Conservation (phyloP, 2,329 filamentous ascomycete genomes). For the Xenoacremonium recifei region DNA sequence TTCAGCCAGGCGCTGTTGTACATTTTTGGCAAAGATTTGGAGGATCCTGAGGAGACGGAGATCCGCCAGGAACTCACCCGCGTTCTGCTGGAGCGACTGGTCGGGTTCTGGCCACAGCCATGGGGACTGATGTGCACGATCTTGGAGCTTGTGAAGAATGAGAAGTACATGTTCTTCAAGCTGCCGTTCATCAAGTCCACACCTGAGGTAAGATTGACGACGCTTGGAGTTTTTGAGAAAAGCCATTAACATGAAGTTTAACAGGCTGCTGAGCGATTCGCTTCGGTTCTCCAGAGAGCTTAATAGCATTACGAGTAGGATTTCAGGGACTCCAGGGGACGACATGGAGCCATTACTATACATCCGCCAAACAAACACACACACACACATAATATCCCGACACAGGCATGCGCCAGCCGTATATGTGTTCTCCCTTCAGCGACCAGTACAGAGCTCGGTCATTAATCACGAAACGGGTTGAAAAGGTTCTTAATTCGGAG, state of each 20-base stretch:
- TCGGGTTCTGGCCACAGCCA: slow-evolving; percentile 88
- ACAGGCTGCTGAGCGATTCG: slow-evolving; percentile 37
- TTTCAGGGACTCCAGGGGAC: background rate
- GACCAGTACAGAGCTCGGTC: slow-evolving; percentile 22
- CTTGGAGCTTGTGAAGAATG: slow-evolving; percentile 87
- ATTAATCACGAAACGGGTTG: slow-evolving; percentile 13
- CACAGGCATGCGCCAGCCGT: slow-evolving; percentile 15
- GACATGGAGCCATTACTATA: too few relatives aligned
- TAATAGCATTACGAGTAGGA: slow-evolving; percentile 20
- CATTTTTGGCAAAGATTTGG: slow-evolving; percentile 75
- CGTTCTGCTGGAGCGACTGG: slow-evolving; percentile 81
- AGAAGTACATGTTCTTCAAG: slow-evolving; percentile 88
- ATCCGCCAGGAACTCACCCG: slow-evolving; percentile 90
- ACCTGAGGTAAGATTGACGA: slow-evolving; percentile 65
- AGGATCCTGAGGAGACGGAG: slow-evolving; percentile 72
- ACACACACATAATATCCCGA: slow-evolving; percentile 10
- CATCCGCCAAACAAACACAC: slow-evolving; percentile 4
- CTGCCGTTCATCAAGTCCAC: slow-evolving; percentile 87
- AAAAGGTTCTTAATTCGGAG: slow-evolving; percentile 27
- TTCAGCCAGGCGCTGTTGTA: slow-evolving; percentile 85
- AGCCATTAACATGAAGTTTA: background rate
- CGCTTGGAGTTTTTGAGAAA: background rate
- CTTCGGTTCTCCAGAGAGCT: slow-evolving; percentile 32
- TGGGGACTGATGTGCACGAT: slow-evolving; percentile 92
- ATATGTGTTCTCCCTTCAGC: too few relatives aligned